Conservation (phyloP, 2,329 filamentous ascomycete genomes). For the Apiospora saccharicola region DNA sequence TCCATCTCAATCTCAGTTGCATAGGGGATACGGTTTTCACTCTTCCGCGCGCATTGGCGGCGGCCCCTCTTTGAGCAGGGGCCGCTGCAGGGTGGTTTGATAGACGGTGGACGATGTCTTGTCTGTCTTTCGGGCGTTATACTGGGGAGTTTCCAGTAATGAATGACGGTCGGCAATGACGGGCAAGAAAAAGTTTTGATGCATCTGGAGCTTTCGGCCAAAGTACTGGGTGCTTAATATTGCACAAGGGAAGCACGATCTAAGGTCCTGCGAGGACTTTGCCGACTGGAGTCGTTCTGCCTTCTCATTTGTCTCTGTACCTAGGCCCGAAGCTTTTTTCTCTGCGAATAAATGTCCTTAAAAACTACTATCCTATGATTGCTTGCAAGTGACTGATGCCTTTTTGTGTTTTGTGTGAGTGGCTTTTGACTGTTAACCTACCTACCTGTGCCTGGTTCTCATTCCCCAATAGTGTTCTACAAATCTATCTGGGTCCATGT, state of each 20-base stretch:
- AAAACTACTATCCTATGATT: slow-evolving; percentile 26
- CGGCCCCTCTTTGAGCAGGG: slow-evolving; percentile 29
- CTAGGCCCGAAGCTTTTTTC: slow-evolving; percentile 42
- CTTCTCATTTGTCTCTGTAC: slow-evolving; percentile 41
- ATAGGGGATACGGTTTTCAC: slow-evolving; percentile 35
- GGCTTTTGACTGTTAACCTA: not conserved
- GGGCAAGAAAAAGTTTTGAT: slow-evolving; percentile 40
- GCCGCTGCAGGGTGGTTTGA: slow-evolving; percentile 37
- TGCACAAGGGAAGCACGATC: slow-evolving; percentile 37
- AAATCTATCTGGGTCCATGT: no score
- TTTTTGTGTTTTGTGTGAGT: not conserved
- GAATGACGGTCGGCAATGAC: slow-evolving; percentile 31
- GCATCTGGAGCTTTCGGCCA: slow-evolving; percentile 41
- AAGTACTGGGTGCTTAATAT: slow-evolving; percentile 43
- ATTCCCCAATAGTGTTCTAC: not conserved
- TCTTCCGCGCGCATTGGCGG: slow-evolving; percentile 34
- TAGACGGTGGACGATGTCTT: slow-evolving; percentile 36
- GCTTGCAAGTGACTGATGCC: not conserved
- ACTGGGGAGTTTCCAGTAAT: slow-evolving; percentile 31
- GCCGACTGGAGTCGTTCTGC: slow-evolving; percentile 38
- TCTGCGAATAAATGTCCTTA: slow-evolving; percentile 37
- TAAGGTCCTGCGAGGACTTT: slow-evolving; percentile 35
- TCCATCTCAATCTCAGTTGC: slow-evolving; percentile 23
- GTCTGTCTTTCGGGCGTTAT: slow-evolving; percentile 30
- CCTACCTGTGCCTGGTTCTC: not conserved